Conservation (phyloP, 495 filamentous ascomycete species). For the Filosporella fistucella region DNA sequence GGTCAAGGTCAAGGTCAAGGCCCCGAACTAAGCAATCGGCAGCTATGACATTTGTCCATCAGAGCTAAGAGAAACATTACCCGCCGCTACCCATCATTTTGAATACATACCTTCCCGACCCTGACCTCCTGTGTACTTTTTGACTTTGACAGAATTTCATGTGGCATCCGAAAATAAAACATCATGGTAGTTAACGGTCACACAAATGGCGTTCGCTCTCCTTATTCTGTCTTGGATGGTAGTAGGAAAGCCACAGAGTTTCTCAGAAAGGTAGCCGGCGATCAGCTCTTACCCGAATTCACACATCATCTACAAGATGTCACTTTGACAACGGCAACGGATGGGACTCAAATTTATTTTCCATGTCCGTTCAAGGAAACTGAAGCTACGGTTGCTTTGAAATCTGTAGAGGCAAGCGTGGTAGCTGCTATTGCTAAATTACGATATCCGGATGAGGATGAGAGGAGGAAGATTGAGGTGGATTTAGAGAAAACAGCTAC, state of each 20-base stretch:
- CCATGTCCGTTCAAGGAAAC: constrained; percentile 70
- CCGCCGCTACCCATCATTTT: no score
- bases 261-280: constrained; percentile 10
- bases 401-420: constrained; percentile 65
- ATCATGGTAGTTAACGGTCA: neutral
- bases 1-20: no score
- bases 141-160: no score
- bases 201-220: constrained; percentile 4
- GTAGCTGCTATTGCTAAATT: constrained; percentile 60
- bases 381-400: constrained; percentile 61
- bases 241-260: constrained; percentile 9
- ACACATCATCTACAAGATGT: constrained; percentile 23
- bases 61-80: no score
- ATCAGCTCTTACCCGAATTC: constrained; percentile 27
- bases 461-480: constrained; percentile 45
- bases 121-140: no score
- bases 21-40: no score
- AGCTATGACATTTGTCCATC: no score
- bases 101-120: no score
- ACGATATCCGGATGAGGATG: constrained; percentile 33
- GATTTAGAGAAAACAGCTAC: constrained; percentile 60
- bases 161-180: neutral
- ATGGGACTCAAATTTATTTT: constrained; percentile 34
- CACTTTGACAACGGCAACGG: constrained; percentile 21
- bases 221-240: constrained; percentile 19